phyloP scores from a whole-genome alignment of 306 rosid species.

The Glycine latifolia region DNA sequence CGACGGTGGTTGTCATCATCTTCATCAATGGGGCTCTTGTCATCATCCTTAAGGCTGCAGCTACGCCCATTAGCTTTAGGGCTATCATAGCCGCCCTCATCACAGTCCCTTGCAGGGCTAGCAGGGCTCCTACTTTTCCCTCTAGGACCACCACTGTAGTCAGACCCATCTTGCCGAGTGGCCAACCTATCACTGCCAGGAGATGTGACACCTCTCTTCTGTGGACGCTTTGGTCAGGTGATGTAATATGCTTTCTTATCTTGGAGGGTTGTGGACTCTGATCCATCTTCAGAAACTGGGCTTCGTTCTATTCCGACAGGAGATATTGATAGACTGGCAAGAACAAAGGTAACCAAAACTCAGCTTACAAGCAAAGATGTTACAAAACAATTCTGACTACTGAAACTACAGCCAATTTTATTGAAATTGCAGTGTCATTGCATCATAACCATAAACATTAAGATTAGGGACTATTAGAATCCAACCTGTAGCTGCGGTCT shows the following conservation, averaged over 20 bases:
- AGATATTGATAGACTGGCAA: constrained; percentile 75
- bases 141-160: constrained; percentile 62
- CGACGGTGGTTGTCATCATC: constrained; percentile 56
- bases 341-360: neutral
- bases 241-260: constrained; percentile 58
- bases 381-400: neutral
- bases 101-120: constrained; percentile 57
- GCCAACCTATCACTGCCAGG: constrained; percentile 57
- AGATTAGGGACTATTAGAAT: neutral
- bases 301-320: constrained; percentile 66
- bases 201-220: constrained; percentile 51
- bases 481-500: constrained; percentile 75
- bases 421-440: neutral
- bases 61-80: constrained; percentile 48
- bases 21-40: constrained; percentile 63
- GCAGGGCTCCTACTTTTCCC: constrained; percentile 61
- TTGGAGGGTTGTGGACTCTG: constrained; percentile 62
- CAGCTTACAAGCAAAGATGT: constrained; percentile 31
- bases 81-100: constrained; percentile 39
- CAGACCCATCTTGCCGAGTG: constrained; percentile 59
- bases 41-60: constrained; percentile 48
- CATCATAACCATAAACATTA: constrained; percentile 1
- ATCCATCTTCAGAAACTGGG: constrained; percentile 59
- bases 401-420: neutral
- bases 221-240: constrained; percentile 63